phyloP scores from a whole-genome alignment of 2,329 filamentous ascomycete species.

The Pseudomassariella vexata region DNA sequence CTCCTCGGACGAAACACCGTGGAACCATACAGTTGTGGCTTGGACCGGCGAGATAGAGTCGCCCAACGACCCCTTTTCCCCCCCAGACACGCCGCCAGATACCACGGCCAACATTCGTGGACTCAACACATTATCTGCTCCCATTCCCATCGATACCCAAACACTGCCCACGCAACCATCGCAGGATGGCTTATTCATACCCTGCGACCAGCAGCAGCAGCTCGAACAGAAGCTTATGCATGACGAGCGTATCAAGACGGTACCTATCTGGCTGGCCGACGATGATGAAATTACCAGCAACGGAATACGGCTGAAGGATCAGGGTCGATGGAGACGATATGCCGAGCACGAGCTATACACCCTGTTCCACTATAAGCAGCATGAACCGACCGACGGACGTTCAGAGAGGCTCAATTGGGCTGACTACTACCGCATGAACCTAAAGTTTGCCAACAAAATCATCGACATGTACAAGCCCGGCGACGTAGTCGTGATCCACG shows the following conservation, averaged over 20 bases:
- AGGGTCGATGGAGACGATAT: slow-evolving; percentile 81
- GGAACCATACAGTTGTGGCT: slow-evolving; percentile 88
- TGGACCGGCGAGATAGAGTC: slow-evolving; percentile 86
- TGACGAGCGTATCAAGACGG: slow-evolving; percentile 69
- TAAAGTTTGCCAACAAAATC: slow-evolving; percentile 85
- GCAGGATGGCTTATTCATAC: slow-evolving; percentile 65
- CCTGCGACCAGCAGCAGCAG: slow-evolving; percentile 61
- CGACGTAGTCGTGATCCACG: slow-evolving; percentile 87
- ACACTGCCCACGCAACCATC: slow-evolving; percentile 52
- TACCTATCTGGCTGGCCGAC: slow-evolving; percentile 86
- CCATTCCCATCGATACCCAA: slow-evolving; percentile 65
- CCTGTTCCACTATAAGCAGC: slow-evolving; percentile 92
- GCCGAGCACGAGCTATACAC: slow-evolving; percentile 90
- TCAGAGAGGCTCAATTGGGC: slow-evolving; percentile 80
- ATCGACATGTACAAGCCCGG: slow-evolving; percentile 85
- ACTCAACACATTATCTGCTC: slow-evolving; percentile 71
- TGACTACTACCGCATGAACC: slow-evolving; percentile 90
- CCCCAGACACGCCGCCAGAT: slow-evolving; percentile 41
- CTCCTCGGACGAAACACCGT: slow-evolving; percentile 74
- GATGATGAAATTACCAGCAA: slow-evolving; percentile 61
- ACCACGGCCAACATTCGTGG: slow-evolving; percentile 46
- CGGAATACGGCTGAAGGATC: slow-evolving; percentile 72
- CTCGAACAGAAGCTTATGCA: slow-evolving; percentile 70
- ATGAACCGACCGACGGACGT: slow-evolving; percentile 81
- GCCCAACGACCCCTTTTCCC: slow-evolving; percentile 36